Evolutionary conservation across 2,329 filamentous ascomycete genomes (phyloP), one percentile per base, ranked within the genome.

Genomic region (Fonsecaea erecta): DNA sequence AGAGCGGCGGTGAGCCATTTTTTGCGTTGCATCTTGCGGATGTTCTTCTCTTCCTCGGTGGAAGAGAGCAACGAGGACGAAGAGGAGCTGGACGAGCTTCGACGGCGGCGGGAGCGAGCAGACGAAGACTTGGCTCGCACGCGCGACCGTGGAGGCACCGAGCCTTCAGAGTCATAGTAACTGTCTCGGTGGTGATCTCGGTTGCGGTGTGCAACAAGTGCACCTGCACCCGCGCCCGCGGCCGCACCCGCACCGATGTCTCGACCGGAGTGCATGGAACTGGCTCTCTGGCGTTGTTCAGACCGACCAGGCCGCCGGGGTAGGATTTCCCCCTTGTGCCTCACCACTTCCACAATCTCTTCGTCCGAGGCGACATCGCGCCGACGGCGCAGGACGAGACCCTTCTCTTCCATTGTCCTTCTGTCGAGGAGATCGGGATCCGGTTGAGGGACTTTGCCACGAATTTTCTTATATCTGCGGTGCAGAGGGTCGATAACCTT

Each of bases 1-100:
- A 90, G 78, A 67, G 87, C 86, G 60, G 86, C 85, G 68, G 87
- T 89, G 69, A 90, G 75, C 74, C 89, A 78, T 80, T 89, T 86
- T 78, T 89, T 89, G 75, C 85, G 84, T 79, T 83, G 82, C 80
- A 89, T 82, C 74, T 89, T 88, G 77, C 86, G 88, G 63, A 84
- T 81, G 71, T 82, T 80, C 69, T 84, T 81, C 73, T 88, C 86
- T 77, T 90, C 86, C 73, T 88, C 87, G 70, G 82, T 83, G 72
- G 84, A 85, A 61, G 83, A 84, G 58, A 83, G 82, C 65, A 84
- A 78, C 75, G 79, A 77, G 35, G 82, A 84, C 16, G 83, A 86
- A 52, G 77, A 79, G 55, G 84, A 84, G 56, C 77, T 60, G 26
- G 58, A 65, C 2, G 64, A 68, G 14, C 64, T 68, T 9, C 62